Base-by-base conservation (phyloP, 1,284 basidiomycete genomes). In the Apiotrichum sp. region DNA sequence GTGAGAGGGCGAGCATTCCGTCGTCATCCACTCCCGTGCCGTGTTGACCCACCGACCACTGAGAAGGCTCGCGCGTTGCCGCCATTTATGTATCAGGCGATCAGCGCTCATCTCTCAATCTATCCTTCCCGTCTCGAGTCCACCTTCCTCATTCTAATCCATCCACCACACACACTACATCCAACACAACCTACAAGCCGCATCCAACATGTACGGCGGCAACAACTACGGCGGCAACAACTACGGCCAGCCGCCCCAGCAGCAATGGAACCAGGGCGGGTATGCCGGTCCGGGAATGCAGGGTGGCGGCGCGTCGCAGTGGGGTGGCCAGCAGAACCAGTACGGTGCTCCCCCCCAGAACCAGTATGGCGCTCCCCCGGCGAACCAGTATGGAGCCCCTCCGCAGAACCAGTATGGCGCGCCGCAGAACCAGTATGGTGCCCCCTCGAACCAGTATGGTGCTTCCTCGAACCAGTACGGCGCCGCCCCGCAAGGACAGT, bases 351-450 rank as follows among this genome's bases (percentile, higher is more conserved):
- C 39, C 4, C 46, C 47, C 9, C 47, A 46, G 41, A 52, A 46
- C 53, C 41, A 48, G 42, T 65, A 64, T 44, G 65, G 63, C 32
- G 59, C 52, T 16, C 53, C 52, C n/a, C 34, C 49, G 31, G 33
- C 32, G 14, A 41, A 35, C 38, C 49, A 56, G 49, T 51, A 56
- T 43, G 57, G 32, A 9, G 40, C 14, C 40, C 31, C 7, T 11
- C 34, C 32, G 39, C 9, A 38, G 34, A 29, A 7, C 31, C 49
- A 44, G 43, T 41, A 14, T 8, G 36, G 36, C 7, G 36, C 57
- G 50, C 22, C 52, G 32, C 32, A 47, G 50, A 47, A 47, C 34
- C 33, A 35, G 33, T 65, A 64, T 43, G 65, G 63, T 33, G 59
- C 51, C 29, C 52, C 52, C 13, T 33, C 45, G 35, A 43, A 36